Percentiles rank a stretch among this genome's conserved stretches.
Evolutionary conservation across 257 asterid genomes (phyloP).

Genomic region (Solanum clarkiae): DNA sequence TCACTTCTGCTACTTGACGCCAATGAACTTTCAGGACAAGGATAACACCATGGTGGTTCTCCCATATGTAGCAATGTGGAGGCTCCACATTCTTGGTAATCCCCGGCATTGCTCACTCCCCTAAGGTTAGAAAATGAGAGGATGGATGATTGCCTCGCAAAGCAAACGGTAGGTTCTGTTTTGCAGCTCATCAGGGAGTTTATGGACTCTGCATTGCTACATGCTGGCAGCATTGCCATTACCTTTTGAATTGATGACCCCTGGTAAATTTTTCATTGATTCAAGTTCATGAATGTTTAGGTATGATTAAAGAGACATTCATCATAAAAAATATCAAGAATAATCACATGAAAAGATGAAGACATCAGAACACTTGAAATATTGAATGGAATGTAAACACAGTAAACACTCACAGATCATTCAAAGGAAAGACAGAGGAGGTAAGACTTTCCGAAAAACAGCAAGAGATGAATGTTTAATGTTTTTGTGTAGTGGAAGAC

Average conservation of each 20-base stretch:
- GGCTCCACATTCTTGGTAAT: conserved; percentile 28
- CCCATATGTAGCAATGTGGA: conserved; percentile 19
- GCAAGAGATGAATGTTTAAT: not conserved
- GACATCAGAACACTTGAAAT: not conserved
- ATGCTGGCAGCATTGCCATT: conserved; percentile 25
- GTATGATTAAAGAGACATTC: not conserved
- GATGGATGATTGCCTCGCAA: conserved; percentile 22
- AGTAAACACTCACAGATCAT: not conserved
- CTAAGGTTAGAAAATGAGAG: conserved; percentile 22
- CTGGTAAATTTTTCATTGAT: conserved; percentile 4
- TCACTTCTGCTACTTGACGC: conserved; percentile 31
- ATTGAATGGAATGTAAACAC: not conserved
- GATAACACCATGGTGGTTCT: conserved; percentile 19
- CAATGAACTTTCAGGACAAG: conserved; percentile 18
- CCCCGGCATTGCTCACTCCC: conserved; percentile 19
- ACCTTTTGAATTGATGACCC: conserved; percentile 10
- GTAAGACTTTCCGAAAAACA: not conserved
- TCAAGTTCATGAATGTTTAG: not conserved
- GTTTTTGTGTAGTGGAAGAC: not conserved
- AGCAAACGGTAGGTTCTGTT: conserved; percentile 24
- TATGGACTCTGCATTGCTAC: conserved; percentile 21
- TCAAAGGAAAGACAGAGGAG: not conserved
- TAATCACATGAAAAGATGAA: not conserved
- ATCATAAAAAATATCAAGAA: not conserved
- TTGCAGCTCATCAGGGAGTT: conserved; percentile 32